A percentile compares a stretch with the other conserved stretches of the same genome.
These are phyloP conservation scores for Lactarius tabidus DNA, from an alignment of 768 basidiomycete species.

Conservation along the genomic window DNA sequence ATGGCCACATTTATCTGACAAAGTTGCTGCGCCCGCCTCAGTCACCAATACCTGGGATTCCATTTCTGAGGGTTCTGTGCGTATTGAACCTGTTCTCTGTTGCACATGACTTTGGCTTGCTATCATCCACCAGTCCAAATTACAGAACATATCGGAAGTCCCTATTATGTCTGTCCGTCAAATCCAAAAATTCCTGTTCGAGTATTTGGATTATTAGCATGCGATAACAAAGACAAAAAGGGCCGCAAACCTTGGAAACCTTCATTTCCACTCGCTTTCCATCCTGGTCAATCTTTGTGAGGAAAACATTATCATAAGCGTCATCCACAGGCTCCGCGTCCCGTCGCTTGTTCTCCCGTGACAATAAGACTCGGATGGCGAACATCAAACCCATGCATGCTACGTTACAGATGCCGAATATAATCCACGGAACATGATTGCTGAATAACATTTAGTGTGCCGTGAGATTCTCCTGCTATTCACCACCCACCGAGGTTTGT, in stretches of 20 bases:
- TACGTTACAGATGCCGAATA: slow-evolving; percentile 64
- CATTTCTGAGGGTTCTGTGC: background rate
- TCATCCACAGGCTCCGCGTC: slow-evolving; percentile 52
- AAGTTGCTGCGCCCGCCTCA: too few species aligned
- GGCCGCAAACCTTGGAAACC: slow-evolving; percentile 55
- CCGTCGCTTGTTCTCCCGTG: slow-evolving; percentile 58
- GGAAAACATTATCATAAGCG: slow-evolving; percentile 57
- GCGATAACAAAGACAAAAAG: background rate
- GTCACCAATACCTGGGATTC: background rate
- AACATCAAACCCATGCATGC: slow-evolving; percentile 48
- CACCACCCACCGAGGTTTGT: slow-evolving; percentile 52
- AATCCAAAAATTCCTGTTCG: slow-evolving; percentile 61
- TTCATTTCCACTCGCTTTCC: slow-evolving; percentile 52
- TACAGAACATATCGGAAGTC: slow-evolving; percentile 71
- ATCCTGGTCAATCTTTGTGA: slow-evolving; percentile 48
- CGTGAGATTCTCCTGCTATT: background rate
- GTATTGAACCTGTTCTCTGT: background rate
- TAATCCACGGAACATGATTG: slow-evolving; percentile 72
- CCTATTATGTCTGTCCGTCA: slow-evolving; percentile 68
- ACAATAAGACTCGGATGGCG: slow-evolving; percentile 49
- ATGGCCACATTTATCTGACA: too few species aligned
- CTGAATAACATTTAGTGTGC: slow-evolving; percentile 32
- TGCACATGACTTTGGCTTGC: background rate
- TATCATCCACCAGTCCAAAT: background rate
- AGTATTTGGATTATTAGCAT: slow-evolving; percentile 7